Base-by-base conservation (phyloP, 139 green algal species). In the Volvox africanus region DNA sequence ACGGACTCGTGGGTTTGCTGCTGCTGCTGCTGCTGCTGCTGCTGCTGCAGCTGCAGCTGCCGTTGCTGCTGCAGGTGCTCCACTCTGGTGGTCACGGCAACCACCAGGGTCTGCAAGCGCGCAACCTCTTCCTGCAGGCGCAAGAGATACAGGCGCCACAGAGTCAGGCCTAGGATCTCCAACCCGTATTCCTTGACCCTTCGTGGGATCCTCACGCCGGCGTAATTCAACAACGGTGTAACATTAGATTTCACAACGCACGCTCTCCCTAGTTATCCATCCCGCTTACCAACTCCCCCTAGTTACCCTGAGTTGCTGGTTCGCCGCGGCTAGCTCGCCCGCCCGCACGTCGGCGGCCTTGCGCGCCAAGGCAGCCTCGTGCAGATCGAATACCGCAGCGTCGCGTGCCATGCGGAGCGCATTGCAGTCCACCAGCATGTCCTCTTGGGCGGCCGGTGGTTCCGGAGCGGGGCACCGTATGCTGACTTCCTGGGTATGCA, bases 361-460 rank as follows among this genome's bases (percentile, higher is more conserved):
- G 44, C 82, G 86, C n/a, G 86, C 50, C 12, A 22, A 50, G 12
- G 73, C 73, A 5, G 69, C 86, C 73, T 62, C 5, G 11, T 61
- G 35, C 50, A 90, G 73, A 50, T 90, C 22, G 50, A 6, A n/a
- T 16, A 90, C 14, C 50, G 86, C 86, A 1, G 30, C 36, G 30
- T 90, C 86, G 0, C 86, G 86, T 75, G 82, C 71, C 50, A 36
- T n/a, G 2, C 55, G 73, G 22, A 90, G 50, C 71, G 86, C 86
- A 1, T 37, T 77, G 71, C 86, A 90, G 30, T 90, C 32, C 1
- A 32, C 73, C 50, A 62, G 3, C 71, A 90, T 44, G 11, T 69
- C 86, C 30, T 19, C 50, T 26, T 83, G 18, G 71, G 65, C 65
- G 65, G 65, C 65, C 12, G 65, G 9, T 6, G 6, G 65, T 30